These are phyloP conservation scores for Leishmania major DNA, from an alignment of 208 protist genomes.

Conservation along the genomic window DNA sequence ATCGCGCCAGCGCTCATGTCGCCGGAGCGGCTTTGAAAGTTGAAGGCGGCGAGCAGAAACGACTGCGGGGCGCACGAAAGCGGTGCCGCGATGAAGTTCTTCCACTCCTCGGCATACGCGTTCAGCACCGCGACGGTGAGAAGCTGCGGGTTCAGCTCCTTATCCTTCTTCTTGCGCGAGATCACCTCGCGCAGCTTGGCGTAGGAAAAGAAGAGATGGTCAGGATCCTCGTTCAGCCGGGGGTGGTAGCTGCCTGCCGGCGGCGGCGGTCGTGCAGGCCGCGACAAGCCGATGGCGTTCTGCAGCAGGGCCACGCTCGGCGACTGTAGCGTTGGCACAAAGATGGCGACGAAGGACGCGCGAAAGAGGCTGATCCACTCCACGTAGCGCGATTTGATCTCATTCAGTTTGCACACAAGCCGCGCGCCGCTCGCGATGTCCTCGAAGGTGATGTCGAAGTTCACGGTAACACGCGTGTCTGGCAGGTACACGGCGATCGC, in stretches of 20 bases:
- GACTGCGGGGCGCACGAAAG: slow-evolving; percentile 64
- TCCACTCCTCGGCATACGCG: slow-evolving; percentile 85
- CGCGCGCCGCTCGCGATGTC: slow-evolving; percentile 78
- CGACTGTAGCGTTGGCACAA: slow-evolving; percentile 81
- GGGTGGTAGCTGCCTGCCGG: slow-evolving; percentile 37
- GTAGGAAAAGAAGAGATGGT: slow-evolving; percentile 89
- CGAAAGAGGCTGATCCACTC: slow-evolving; percentile 82
- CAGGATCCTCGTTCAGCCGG: slow-evolving; percentile 61
- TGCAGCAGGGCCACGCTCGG: slow-evolving; percentile 75
- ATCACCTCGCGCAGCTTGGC: slow-evolving; percentile 79
- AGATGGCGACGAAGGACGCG: slow-evolving; percentile 72
- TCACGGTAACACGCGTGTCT: slow-evolving; percentile 51
- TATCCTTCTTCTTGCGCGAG: slow-evolving; percentile 67
- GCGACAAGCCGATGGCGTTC: slow-evolving; percentile 58
- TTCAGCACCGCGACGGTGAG: slow-evolving; percentile 79
- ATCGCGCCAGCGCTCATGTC: slow-evolving; percentile 36
- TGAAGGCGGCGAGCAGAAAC: slow-evolving; percentile 75
- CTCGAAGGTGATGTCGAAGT: slow-evolving; percentile 81
- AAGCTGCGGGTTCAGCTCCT: slow-evolving; percentile 58
- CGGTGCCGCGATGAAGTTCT: slow-evolving; percentile 77
- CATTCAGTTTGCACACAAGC: slow-evolving; percentile 68
- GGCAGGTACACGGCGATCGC: slow-evolving; percentile 74
- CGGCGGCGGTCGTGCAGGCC: slow-evolving; percentile 36
- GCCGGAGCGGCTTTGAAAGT: slow-evolving; percentile 50
- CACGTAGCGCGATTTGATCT: slow-evolving; percentile 70